Percentiles rank a stretch among this genome's conserved stretches.
These are phyloP conservation scores for Fusarium floridanum DNA, from an alignment of 2,329 filamentous ascomycete genomes.

Conservation along the genomic window DNA sequence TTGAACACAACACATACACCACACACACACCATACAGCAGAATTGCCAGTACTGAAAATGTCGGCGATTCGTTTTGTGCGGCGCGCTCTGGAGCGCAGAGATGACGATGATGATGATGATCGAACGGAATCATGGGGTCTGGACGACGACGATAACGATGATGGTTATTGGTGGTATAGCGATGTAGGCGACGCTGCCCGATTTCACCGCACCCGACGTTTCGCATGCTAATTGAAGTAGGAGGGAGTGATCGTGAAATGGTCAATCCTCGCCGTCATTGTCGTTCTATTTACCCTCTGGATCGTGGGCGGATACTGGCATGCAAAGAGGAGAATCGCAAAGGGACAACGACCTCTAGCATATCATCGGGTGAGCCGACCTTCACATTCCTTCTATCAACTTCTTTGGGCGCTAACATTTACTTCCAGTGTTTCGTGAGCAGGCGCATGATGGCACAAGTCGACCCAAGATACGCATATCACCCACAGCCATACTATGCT, in stretches of 20 bases:
- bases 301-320: constrained; percentile 78
- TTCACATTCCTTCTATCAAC: not conserved
- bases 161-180: constrained; percentile 48
- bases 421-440: constrained; percentile 64
- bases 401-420: constrained; percentile 5
- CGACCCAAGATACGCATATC: constrained; percentile 64
- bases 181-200: constrained; percentile 38
- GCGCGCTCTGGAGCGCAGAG: constrained; percentile 34
- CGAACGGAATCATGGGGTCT: constrained; percentile 1
- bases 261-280: constrained; percentile 73
- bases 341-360: constrained; percentile 72
- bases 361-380: constrained; percentile 73
- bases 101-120: constrained; percentile 20
- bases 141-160: constrained; percentile 29
- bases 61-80: constrained; percentile 33
- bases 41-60: constrained; percentile 18
- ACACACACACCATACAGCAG: not conserved
- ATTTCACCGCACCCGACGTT: not conserved
- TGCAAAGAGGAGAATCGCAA: constrained; percentile 74
- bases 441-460: constrained; percentile 59
- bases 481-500: constrained; percentile 53
- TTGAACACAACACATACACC: constrained; percentile 20
- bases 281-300: constrained; percentile 70
- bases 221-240: constrained; percentile 52
- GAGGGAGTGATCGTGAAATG: constrained; percentile 78